A percentile compares a stretch with the other conserved stretches of the same genome.
Evolutionary conservation across 202 grass and related monocot species (phyloP).

Genomic region (Setaria italica): DNA sequence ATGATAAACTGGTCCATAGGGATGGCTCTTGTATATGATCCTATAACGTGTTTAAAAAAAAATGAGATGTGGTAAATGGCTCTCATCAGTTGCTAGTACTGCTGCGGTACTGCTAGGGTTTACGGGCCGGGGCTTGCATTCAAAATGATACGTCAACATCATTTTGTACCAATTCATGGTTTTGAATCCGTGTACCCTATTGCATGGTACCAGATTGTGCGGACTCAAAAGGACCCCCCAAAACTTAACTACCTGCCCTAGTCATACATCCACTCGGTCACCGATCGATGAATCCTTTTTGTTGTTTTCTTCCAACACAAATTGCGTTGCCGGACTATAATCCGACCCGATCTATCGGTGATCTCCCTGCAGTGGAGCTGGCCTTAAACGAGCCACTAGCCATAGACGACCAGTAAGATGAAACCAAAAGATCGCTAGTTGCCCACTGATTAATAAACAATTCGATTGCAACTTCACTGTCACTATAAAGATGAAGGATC

Average conservation of each 20-base stretch:
- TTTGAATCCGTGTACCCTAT: not conserved
- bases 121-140: not conserved
- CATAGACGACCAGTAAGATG: not conserved
- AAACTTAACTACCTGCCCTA: not conserved
- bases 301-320: not conserved
- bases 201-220: not conserved
- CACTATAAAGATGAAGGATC: constrained; percentile 23
- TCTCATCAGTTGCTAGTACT: not conserved
- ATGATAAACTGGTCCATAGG: not conserved
- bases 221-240: not conserved
- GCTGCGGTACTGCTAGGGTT: not conserved
- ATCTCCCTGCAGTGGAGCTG: not conserved
- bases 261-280: constrained; percentile 14
- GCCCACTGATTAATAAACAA: not conserved
- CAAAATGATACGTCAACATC: not conserved
- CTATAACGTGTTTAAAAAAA: not conserved
- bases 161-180: not conserved
- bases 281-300: not conserved
- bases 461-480: constrained; percentile 28
- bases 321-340: constrained; percentile 14
- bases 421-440: constrained; percentile 3
- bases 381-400: constrained; percentile 15
- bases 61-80: not conserved
- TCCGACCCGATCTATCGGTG: not conserved
- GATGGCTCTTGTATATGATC: not conserved